Evolutionary conservation across 2,329 filamentous ascomycete species (phyloP).

Genomic region (Diaporthe capsici): DNA sequence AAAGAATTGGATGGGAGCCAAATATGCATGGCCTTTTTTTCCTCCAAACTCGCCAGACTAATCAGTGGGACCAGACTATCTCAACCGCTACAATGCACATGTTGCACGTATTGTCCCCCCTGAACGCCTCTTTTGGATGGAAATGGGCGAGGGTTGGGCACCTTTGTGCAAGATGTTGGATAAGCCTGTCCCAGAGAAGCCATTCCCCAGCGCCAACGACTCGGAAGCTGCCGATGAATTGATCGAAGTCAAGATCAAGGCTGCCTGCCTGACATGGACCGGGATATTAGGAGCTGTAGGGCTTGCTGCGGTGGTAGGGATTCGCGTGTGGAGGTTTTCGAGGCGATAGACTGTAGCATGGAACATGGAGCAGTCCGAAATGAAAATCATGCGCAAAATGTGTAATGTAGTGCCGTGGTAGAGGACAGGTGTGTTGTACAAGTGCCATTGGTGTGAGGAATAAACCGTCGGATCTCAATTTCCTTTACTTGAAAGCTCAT

Average conservation of each 20-base stretch:
- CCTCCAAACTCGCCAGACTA: background rate
- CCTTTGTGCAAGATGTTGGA: constrained; percentile 33
- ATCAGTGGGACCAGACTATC: background rate
- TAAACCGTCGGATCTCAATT: too few relatives aligned
- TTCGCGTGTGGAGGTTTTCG: background rate
- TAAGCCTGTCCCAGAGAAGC: background rate
- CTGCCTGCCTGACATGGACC: background rate
- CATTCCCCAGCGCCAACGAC: constrained; percentile 22
- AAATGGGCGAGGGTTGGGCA: constrained; percentile 22
- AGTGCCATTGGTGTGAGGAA: too few relatives aligned
- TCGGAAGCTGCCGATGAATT: background rate
- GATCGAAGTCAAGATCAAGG: constrained; percentile 2
- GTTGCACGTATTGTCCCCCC: constrained; percentile 3
- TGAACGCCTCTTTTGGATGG: constrained; percentile 22
- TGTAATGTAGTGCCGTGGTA: too few relatives aligned
- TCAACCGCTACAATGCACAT: background rate
- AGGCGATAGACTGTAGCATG: background rate
- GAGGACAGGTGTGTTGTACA: background rate
- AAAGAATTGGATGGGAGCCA: too few relatives aligned
- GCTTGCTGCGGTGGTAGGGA: background rate
- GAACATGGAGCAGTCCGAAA: background rate
- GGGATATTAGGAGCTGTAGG: background rate
- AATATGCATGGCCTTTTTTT: background rate
- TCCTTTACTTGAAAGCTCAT: too few relatives aligned
- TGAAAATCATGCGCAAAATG: background rate